Conservation (phyloP, 352 stramenopile species). For the Globisporangium emineosum region DNA sequence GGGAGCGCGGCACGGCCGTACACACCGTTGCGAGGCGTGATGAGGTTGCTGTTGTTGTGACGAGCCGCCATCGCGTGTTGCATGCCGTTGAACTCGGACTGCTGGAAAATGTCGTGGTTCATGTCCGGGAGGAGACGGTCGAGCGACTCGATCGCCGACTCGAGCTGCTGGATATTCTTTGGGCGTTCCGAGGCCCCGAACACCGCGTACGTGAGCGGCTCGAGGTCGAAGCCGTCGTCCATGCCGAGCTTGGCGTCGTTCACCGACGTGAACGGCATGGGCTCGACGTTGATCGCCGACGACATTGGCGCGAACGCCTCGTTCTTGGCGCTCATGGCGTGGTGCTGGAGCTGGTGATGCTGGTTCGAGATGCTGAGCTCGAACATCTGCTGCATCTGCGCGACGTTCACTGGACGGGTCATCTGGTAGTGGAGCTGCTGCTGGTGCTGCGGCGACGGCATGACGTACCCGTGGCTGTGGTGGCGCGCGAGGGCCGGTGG, state of each 20-base stretch:
- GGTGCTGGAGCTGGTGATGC: conserved; percentile 29
- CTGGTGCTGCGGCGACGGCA: conserved; percentile 31
- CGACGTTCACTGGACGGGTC: conserved; percentile 39
- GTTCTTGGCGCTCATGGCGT: conserved; percentile 25
- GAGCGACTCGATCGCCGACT: conserved; percentile 72
- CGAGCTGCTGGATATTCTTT: conserved; percentile 62
- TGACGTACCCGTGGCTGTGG: conserved; percentile 63
- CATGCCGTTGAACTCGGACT: conserved; percentile 17
- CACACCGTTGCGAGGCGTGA: conserved; percentile 32
- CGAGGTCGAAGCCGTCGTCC: conserved; percentile 47
- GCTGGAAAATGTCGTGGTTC: conserved; percentile 60
- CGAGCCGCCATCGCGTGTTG: conserved; percentile 15
- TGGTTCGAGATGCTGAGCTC: conserved; percentile 65
- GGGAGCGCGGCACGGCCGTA: conserved; percentile 32
- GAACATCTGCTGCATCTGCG: conserved; percentile 51
- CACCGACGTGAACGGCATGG: conserved; percentile 49
- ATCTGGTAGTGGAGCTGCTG: conserved; percentile 33
- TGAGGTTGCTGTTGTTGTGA: conserved; percentile 19
- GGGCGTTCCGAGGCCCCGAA: conserved; percentile 38
- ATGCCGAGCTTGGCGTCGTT: conserved; percentile 35
- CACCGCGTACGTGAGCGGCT: conserved; percentile 62
- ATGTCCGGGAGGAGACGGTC: conserved; percentile 66
- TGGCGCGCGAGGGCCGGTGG: conserved; percentile 57
- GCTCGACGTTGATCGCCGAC: conserved; percentile 48
- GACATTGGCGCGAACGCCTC: conserved; percentile 23